Evolutionary conservation across 768 basidiomycete species (phyloP).

Genomic region (Tulasnella sp.): DNA sequence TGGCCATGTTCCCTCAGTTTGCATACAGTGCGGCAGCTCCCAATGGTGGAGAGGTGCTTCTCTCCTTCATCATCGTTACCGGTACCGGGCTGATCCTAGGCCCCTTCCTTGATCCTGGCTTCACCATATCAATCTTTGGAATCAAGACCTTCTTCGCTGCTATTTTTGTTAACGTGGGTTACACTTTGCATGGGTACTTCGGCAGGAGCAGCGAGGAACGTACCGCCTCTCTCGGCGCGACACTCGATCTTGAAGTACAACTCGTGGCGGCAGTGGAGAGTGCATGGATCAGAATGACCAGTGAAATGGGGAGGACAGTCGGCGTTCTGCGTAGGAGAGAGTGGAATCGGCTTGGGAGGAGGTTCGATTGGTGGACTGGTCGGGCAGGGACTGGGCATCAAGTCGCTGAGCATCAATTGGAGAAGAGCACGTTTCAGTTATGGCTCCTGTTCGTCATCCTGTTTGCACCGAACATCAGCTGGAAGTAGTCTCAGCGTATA

Average conservation of each 20-base stretch:
- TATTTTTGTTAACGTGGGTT: conserved; percentile 43
- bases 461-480: not conserved
- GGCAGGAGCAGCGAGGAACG: conserved; percentile 43
- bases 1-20: conserved; percentile 45
- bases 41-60: conserved; percentile 48
- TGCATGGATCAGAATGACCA: conserved; percentile 48
- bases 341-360: conserved; percentile 36
- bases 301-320: conserved; percentile 47
- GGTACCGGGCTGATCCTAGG: conserved; percentile 24
- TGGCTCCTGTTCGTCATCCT: not conserved
- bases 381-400: conserved; percentile 26
- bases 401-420: not conserved
- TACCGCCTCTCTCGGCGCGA: conserved; percentile 37
- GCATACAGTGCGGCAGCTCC: conserved; percentile 47
- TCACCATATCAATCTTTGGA: conserved; percentile 17
- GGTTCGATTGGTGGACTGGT: conserved; percentile 58
- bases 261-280: conserved; percentile 48
- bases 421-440: not conserved
- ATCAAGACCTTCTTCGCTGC: conserved; percentile 35
- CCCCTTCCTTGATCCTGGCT: not conserved
- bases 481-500: too few relatives aligned
- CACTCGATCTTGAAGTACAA: conserved; percentile 40
- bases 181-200: conserved; percentile 48
- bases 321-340: conserved; percentile 49
- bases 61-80: conserved; percentile 32